Base-by-base conservation (phyloP, 225 moss, liverwort and hornwort genomes). In the Asterella californica region DNA sequence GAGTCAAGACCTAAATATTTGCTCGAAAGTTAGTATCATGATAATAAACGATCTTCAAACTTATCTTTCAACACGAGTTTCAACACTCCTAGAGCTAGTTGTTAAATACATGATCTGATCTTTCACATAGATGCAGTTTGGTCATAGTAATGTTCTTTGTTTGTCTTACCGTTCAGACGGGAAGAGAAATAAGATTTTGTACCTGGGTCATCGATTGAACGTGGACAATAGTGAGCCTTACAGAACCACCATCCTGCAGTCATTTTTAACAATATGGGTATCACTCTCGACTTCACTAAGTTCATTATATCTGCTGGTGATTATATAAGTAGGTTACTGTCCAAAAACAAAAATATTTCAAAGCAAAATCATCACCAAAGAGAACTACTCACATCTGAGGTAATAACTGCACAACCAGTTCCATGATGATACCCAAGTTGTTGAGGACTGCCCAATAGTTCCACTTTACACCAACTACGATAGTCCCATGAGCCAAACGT, bases 191-290 rank as follows among this genome's bases (percentile, higher is more conserved):
- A 4, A 12, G 30, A 25, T 6, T 45, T 32, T 59, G 76, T 67
- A 91, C 96, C 84, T 87, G 90, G 19, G 86, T 57, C 94, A 96
- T 90, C 52, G 94, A 91, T 79, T 80, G 88, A 72, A 83, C 87
- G 49, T 90, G 88, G 34, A 90, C 67, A 78, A 96, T 76, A 21
- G 86, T 84, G 62, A 96, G 94, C 65, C 50, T 81, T 77, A 89
- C 63, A 36, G 83, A 90, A 76, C 79, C 80, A 76, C 87, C 83
- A 75, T 90, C 87, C 94, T 96, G 83, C 42, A 61, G 52, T 19
- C 46, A 68, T 12, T 25, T 30, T 30, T 22, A 24, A 70, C 45
- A 46, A 0, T 32, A 7, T 52, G 52, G 52, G 14, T 17, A 52
- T 52, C 7, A 52, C 52, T 52, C 11, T 52, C 52, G 10, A 52